phyloP scores from a whole-genome alignment of 495 filamentous ascomycete genomes.

The Podospora australis region DNA sequence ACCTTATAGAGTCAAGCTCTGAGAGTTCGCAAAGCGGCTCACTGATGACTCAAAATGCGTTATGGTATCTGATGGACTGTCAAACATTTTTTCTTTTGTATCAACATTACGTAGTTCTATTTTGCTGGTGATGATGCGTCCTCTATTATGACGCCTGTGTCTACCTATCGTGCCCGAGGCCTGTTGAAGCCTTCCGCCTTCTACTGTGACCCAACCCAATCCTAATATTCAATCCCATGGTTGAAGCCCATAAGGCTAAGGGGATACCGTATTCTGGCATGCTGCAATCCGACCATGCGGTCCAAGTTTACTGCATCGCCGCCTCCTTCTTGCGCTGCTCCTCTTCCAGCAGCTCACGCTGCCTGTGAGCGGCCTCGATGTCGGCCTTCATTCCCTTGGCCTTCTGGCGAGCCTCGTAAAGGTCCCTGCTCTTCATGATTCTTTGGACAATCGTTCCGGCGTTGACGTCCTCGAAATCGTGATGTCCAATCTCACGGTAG shows the following conservation, averaged over 20 bases:
- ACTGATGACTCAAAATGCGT: slow-evolving; percentile 66
- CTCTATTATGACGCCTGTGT: not conserved
- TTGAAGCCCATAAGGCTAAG: slow-evolving; percentile 1
- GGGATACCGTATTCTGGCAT: too few species aligned
- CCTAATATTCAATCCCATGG: not conserved
- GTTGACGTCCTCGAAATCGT: slow-evolving; percentile 82
- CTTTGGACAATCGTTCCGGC: slow-evolving; percentile 85
- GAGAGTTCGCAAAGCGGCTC: slow-evolving; percentile 46
- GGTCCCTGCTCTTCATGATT: slow-evolving; percentile 74
- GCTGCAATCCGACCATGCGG: too few species aligned
- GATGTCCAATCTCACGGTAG: slow-evolving; percentile 62
- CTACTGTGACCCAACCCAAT: not conserved
- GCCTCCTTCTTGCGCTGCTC: slow-evolving; percentile 40
- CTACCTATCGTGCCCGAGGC: not conserved
- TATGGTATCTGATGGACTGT: slow-evolving; percentile 88
- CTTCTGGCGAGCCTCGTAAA: slow-evolving; percentile 86
- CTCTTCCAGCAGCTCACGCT: slow-evolving; percentile 49
- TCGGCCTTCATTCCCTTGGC: slow-evolving; percentile 78
- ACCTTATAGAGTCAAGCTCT: slow-evolving; percentile 99
- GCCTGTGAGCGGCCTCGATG: slow-evolving; percentile 55
- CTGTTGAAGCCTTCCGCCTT: slow-evolving; percentile 14
- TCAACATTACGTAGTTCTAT: slow-evolving; percentile 5
- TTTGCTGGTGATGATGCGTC: not conserved
- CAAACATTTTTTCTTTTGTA: slow-evolving; percentile 9
- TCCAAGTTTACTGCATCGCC: slow-evolving; percentile 9